Evolutionary conservation across 108 stramenopile genomes (phyloP).

Genomic region (Nannochloropsis gaditana): DNA sequence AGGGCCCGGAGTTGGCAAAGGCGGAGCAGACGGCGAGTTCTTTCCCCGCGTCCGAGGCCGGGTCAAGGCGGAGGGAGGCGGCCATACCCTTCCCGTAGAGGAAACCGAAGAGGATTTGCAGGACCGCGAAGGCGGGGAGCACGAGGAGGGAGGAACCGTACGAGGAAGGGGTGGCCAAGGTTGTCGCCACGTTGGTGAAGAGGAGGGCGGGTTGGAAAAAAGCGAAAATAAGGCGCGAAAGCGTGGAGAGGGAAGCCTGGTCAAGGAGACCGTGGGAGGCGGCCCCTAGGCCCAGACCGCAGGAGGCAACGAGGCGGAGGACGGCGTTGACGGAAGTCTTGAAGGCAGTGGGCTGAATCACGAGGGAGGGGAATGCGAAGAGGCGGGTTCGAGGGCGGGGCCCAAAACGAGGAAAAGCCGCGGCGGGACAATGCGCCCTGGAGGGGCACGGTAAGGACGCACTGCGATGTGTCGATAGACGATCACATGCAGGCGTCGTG

Average conservation of each 20-base stretch:
- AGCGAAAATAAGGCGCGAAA: constrained; percentile 52
- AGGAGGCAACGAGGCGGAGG: constrained; percentile 44
- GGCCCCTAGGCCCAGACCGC: constrained; percentile 26
- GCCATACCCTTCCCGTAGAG: constrained; percentile 46
- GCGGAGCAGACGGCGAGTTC: constrained; percentile 49
- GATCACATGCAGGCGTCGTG: no score
- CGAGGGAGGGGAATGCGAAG: neutral
- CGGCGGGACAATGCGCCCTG: no score
- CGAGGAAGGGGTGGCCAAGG: constrained; percentile 31
- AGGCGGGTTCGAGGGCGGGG: no score
- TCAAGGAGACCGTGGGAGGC: constrained; percentile 10
- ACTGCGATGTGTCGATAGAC: no score
- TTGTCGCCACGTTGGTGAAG: constrained; percentile 51
- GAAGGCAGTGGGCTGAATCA: neutral
- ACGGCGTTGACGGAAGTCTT: constrained; percentile 26
- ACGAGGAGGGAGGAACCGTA: constrained; percentile 27
- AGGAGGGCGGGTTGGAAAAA: constrained; percentile 54
- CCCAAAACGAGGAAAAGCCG: no score
- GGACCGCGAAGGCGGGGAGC: constrained; percentile 44
- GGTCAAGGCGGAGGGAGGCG: constrained; percentile 19
- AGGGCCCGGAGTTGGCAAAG: constrained; percentile 54
- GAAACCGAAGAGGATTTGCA: constrained; percentile 44
- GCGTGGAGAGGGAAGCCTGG: constrained; percentile 41
- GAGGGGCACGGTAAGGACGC: no score
- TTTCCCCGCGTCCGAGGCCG: constrained; percentile 31